A percentile compares a stretch with the other conserved stretches of the same genome.
Evolutionary conservation across 148 eudicot genomes (phyloP).

Genomic region (Heliamphora exappendiculata): DNA sequence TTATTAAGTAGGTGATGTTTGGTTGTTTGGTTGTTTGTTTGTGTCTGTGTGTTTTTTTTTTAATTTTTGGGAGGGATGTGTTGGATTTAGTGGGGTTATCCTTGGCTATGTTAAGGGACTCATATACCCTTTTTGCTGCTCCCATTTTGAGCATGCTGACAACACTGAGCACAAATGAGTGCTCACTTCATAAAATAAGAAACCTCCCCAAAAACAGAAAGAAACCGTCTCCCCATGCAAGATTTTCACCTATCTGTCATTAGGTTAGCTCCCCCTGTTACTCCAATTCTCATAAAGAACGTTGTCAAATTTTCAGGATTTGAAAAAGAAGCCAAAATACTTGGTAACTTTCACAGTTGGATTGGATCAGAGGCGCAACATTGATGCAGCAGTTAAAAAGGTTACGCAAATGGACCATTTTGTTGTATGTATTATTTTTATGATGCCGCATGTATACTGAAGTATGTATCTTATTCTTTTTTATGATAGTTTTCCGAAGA

Average conservation of each 20-base stretch:
- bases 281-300: neutral
- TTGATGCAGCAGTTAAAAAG: constrained; percentile 74
- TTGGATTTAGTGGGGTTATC: neutral
- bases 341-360: constrained; percentile 94
- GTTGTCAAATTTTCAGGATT: constrained; percentile 47
- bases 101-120: neutral
- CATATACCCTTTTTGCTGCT: neutral
- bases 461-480: constrained; percentile 6
- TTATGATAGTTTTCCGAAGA: constrained; percentile 70
- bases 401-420: constrained; percentile 22
- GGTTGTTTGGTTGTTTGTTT: too few species aligned
- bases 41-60: too few species aligned
- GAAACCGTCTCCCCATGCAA: constrained; percentile 2
- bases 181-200: neutral
- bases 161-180: neutral
- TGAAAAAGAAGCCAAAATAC: constrained; percentile 72
- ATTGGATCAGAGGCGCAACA: constrained; percentile 59
- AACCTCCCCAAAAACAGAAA: neutral
- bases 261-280: neutral
- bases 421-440: neutral
- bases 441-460: constrained; percentile 5
- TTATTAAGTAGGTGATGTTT: neutral
- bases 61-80: too few species aligned
- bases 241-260: neutral
- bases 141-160: constrained; percentile 1